Conservation (phyloP, 768 basidiomycete species). For the Phaeotremella fagi region DNA sequence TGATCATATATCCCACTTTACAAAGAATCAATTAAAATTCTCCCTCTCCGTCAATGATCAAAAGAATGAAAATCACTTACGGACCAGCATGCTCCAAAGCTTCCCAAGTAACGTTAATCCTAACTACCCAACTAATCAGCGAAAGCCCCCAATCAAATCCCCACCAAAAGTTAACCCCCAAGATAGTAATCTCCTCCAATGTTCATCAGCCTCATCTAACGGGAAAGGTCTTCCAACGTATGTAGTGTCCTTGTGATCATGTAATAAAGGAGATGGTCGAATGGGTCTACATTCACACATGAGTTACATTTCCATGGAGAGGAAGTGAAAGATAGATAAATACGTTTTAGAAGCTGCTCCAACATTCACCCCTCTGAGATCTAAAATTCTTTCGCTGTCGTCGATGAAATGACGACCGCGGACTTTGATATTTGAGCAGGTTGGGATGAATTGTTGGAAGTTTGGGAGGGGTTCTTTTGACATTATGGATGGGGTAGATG, state of each 20-base stretch:
- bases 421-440: slow-evolving; percentile 50
- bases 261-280: slow-evolving; percentile 8
- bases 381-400: slow-evolving; percentile 69
- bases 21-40: background rate
- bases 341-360: slow-evolving; percentile 78
- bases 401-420: slow-evolving; percentile 81
- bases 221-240: slow-evolving; percentile 92
- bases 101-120: slow-evolving; percentile 95
- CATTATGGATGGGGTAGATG: too few relatives aligned
- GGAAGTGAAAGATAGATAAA: background rate
- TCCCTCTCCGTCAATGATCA: background rate
- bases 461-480: too few relatives aligned
- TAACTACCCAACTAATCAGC: slow-evolving; percentile 54
- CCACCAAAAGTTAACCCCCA: slow-evolving; percentile 84
- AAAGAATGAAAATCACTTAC: slow-evolving; percentile 57
- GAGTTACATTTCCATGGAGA: too few relatives aligned
- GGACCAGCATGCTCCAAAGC: slow-evolving; percentile 89
- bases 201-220: slow-evolving; percentile 77
- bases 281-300: slow-evolving; percentile 8
- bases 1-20: slow-evolving; percentile 58
- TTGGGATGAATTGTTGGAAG: slow-evolving; percentile 10
- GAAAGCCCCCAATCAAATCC: slow-evolving; percentile 39
- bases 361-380: slow-evolving; percentile 77
- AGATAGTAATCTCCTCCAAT: slow-evolving; percentile 69
- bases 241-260: slow-evolving; percentile 35